phyloP scores from a whole-genome alignment of 257 asterid species.

The Marsdenia floribunda region DNA sequence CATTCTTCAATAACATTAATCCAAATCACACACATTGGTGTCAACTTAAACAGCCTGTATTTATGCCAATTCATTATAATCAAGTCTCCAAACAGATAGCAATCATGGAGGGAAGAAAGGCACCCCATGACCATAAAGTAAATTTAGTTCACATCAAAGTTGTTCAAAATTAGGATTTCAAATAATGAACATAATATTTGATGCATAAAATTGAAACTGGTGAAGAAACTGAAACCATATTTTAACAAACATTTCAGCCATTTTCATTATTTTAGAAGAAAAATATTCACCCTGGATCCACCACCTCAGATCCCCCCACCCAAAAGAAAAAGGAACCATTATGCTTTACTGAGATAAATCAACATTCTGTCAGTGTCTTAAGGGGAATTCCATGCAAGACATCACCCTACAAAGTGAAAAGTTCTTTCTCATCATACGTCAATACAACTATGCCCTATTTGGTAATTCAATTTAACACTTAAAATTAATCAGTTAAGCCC shows the following conservation, averaged over 20 bases:
- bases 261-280: background rate
- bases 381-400: background rate
- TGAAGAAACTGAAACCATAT: background rate
- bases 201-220: background rate
- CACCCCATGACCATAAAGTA: background rate
- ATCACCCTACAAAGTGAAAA: too few relatives aligned
- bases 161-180: conserved; percentile 2
- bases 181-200: background rate
- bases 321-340: background rate
- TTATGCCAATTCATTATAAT: background rate
- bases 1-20: background rate
- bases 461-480: too few relatives aligned
- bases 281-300: background rate
- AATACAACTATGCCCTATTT: background rate
- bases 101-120: background rate
- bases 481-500: background rate
- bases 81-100: background rate
- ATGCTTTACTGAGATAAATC: background rate
- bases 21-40: background rate
- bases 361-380: background rate
- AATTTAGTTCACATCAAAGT: background rate
- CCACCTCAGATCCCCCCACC: too few relatives aligned
- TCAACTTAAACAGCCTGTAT: background rate
- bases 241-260: background rate
- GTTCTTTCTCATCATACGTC: too few relatives aligned